phyloP scores from a whole-genome alignment of 441 rosid genomes.

The Erodium chrysanthum region DNA sequence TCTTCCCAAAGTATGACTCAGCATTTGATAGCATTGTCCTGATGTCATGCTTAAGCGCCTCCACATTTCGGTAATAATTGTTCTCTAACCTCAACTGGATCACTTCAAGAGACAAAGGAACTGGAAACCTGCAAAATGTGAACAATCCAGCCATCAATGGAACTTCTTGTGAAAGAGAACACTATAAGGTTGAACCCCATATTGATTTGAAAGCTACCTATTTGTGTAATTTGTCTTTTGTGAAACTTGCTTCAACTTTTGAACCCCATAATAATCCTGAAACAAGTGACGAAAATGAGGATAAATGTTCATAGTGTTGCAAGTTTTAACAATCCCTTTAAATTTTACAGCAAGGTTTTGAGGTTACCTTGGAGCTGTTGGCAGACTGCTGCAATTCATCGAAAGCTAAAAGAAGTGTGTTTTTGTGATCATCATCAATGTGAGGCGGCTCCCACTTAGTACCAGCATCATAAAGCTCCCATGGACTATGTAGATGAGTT shows the following conservation, averaged over 20 bases:
- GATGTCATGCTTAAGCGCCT: slow-evolving; percentile 69
- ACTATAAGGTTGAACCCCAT: neutral
- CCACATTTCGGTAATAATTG: slow-evolving; percentile 70
- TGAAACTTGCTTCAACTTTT: slow-evolving; percentile 63
- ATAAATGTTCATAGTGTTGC: neutral
- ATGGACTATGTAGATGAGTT: slow-evolving; percentile 81
- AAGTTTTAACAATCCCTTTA: neutral
- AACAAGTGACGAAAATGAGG: slow-evolving; percentile 9
- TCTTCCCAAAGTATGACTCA: slow-evolving; percentile 49
- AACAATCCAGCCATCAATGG: neutral
- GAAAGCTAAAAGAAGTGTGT: slow-evolving; percentile 45
- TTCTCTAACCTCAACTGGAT: slow-evolving; percentile 68
- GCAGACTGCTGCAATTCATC: slow-evolving; percentile 52
- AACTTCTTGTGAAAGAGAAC: neutral
- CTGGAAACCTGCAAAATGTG: slow-evolving; percentile 61
- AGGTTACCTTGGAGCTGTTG: slow-evolving; percentile 45
- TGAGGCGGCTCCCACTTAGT: slow-evolving; percentile 63
- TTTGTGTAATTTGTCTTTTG: slow-evolving; percentile 63
- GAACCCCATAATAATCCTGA: slow-evolving; percentile 80
- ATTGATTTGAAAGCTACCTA: slow-evolving; percentile 37
- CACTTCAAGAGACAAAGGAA: slow-evolving; percentile 62
- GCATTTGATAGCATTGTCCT: slow-evolving; percentile 60
- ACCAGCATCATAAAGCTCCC: slow-evolving; percentile 91
- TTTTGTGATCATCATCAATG: slow-evolving; percentile 48
- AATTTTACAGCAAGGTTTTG: neutral